These are phyloP conservation scores for Arthrobotrys iridis DNA, from an alignment of 2,329 filamentous ascomycete species.

Conservation along the genomic window DNA sequence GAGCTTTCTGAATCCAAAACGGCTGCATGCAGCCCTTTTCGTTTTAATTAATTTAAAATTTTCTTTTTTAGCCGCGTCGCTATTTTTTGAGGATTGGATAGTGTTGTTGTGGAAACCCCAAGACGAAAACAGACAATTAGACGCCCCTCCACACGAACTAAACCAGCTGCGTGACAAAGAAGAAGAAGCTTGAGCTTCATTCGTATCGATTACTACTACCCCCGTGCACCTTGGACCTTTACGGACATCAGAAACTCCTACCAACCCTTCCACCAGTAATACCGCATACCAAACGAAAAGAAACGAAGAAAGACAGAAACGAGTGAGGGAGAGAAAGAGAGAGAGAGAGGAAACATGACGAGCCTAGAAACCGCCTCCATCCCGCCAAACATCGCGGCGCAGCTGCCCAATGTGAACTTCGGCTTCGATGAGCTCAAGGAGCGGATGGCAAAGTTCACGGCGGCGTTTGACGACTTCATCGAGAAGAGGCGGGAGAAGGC, in stretches of 20 bases:
- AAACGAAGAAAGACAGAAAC: not conserved
- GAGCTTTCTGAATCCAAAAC: not conserved
- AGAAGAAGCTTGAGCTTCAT: not conserved
- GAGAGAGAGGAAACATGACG: conserved; percentile 27
- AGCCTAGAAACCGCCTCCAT: conserved; percentile 48
- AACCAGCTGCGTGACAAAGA: not conserved
- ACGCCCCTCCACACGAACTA: conserved; percentile 17
- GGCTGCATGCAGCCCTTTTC: not conserved
- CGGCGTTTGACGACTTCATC: conserved; percentile 91
- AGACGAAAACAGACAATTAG: conserved; percentile 18
- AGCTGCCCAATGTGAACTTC: conserved; percentile 89
- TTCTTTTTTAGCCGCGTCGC: conserved; percentile 19
- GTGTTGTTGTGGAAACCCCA: conserved; percentile 40
- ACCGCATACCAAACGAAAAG: not conserved
- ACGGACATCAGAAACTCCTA: too few relatives aligned
- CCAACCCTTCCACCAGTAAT: not conserved
- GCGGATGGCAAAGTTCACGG: conserved; percentile 91
- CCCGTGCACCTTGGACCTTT: too few relatives aligned
- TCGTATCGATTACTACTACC: too few relatives aligned
- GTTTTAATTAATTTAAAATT: not conserved
- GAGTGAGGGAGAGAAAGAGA: not conserved
- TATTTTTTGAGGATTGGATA: not conserved
- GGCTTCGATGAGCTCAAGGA: conserved; percentile 95
- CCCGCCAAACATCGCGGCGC: conserved; percentile 70
- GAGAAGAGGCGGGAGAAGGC: conserved; percentile 89